These are phyloP conservation scores for Echium plantagineum DNA, from an alignment of 257 asterid species.

Conservation along the genomic window DNA sequence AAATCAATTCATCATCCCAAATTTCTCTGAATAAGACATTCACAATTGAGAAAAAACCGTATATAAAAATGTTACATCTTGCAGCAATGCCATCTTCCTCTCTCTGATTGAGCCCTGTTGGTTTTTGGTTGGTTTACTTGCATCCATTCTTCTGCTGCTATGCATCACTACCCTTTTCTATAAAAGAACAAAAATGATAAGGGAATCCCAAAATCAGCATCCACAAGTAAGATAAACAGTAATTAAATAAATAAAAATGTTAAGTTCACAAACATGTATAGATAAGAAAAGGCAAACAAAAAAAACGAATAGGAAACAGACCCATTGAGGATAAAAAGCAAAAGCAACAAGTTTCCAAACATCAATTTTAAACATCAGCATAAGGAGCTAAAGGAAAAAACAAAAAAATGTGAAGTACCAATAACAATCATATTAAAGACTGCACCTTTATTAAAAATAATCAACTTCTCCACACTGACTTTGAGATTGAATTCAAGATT, in stretches of 20 bases:
- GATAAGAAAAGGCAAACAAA: neutral
- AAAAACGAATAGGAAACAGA: neutral
- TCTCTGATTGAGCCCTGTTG: constrained; percentile 41
- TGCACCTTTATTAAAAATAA: too few relatives aligned
- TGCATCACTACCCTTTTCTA: neutral
- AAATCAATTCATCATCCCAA: neutral
- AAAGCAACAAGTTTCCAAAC: neutral
- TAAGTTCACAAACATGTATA: neutral
- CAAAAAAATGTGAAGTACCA: neutral
- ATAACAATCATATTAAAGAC: neutral
- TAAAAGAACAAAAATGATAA: neutral
- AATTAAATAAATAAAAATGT: neutral
- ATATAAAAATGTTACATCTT: constrained; percentile 39
- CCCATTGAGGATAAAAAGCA: neutral
- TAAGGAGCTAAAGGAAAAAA: neutral
- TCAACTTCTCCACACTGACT: neutral
- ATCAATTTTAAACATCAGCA: neutral
- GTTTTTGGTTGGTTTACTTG: constrained; percentile 24
- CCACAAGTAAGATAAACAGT: neutral
- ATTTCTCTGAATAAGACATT: neutral
- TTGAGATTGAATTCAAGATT: neutral
- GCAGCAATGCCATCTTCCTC: constrained; percentile 57
- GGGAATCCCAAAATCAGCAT: neutral
- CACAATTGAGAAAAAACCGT: neutral
- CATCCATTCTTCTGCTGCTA: neutral